Conservation (phyloP, 2,329 filamentous ascomycete genomes). For the Fusarium nodosum region DNA sequence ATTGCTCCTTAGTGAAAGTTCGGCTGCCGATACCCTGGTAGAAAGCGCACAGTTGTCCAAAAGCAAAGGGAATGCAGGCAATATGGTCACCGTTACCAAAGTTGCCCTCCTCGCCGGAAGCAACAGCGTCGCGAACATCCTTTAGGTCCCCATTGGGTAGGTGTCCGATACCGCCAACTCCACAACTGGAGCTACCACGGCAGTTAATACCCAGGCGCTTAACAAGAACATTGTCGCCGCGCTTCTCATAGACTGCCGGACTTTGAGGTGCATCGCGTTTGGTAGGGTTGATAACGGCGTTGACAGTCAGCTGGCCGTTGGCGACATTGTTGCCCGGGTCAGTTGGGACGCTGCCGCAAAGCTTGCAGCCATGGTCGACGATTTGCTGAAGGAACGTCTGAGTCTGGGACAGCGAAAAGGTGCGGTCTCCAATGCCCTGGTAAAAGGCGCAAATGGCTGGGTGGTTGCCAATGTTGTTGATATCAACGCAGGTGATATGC, state of each 20-base stretch:
- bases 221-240: neutral
- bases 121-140: constrained; percentile 15
- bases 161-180: constrained; percentile 9
- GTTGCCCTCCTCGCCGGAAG: neutral
- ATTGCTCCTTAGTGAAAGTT: neutral
- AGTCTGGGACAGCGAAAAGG: neutral
- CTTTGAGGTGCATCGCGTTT: neutral
- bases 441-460: constrained; percentile 9
- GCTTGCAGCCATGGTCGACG: constrained; percentile 2
- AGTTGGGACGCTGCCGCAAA: constrained; percentile 5
- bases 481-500: neutral
- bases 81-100: constrained; percentile 7
- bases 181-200: constrained; percentile 5
- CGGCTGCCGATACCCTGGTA: neutral
- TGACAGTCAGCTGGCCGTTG: constrained; percentile 7
- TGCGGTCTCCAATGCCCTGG: neutral
- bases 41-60: constrained; percentile 7
- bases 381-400: constrained; percentile 6
- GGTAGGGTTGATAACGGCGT: neutral
- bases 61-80: neutral
- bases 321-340: neutral
- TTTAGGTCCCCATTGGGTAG: neutral
- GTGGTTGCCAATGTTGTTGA: constrained; percentile 5
- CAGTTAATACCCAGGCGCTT: constrained; percentile 7
- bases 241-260: neutral